Conservation (phyloP, 257 asterid species). For the Nicotiana tabacum region DNA sequence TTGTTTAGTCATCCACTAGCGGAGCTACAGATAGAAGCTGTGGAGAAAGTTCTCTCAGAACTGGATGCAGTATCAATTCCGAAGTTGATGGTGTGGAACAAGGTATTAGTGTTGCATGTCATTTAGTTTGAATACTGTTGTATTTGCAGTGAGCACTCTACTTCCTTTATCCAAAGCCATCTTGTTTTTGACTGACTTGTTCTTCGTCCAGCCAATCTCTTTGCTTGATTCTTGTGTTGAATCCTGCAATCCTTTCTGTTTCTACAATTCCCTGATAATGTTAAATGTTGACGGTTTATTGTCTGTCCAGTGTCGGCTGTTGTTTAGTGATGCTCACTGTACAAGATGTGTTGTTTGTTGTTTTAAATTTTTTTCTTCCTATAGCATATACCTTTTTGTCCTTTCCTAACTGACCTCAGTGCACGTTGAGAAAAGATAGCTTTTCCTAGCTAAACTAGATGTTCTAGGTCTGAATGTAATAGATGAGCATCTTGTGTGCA, state of each 20-base stretch:
- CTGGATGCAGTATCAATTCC: conserved; percentile 77
- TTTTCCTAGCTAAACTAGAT: neutral
- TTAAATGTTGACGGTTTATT: neutral
- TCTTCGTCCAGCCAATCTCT: neutral
- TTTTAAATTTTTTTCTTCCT: neutral
- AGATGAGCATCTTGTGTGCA: neutral
- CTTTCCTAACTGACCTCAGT: conserved; percentile 4
- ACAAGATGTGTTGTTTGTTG: neutral
- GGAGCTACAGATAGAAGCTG: conserved; percentile 88
- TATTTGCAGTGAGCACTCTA: neutral
- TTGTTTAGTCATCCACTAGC: conserved; percentile 85
- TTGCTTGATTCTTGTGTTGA: neutral
- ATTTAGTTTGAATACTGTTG: neutral
- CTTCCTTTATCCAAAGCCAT: neutral
- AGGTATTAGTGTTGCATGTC: conserved; percentile 39
- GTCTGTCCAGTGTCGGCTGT: neutral
- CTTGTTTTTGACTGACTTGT: neutral
- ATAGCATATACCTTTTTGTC: neutral
- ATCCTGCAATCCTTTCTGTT: neutral
- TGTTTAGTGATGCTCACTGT: neutral
- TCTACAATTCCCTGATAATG: neutral
- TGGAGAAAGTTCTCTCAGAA: conserved; percentile 88
- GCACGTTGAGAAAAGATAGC: neutral
- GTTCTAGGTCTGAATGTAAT: neutral
- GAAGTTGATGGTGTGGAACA: conserved; percentile 84